A percentile compares a stretch with the other conserved stretches of the same genome.
Conservation (phyloP, 345 rosid genomes). For the Eucalyptus melliodora region DNA sequence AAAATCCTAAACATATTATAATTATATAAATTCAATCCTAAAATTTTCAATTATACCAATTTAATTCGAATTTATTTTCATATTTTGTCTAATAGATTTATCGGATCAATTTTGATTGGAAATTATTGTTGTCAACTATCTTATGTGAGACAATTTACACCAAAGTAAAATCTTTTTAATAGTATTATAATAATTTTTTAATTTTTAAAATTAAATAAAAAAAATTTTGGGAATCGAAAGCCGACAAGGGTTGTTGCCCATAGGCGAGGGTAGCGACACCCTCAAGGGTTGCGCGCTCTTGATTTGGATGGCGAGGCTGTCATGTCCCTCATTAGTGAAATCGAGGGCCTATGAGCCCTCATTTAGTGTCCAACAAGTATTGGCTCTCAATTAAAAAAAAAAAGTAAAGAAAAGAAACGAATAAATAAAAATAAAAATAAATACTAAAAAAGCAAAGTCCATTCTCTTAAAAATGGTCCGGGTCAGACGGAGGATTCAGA, state of each 20-base stretch:
- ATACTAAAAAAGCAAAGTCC: not conserved
- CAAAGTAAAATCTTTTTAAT: accelerated
- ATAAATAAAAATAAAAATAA: too few relatives aligned
- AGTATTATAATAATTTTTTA: not conserved
- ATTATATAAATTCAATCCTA: not conserved
- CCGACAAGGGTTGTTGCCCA: not conserved
- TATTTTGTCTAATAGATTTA: not conserved
- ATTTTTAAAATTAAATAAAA: too few relatives aligned
- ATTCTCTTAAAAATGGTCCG: too few relatives aligned
- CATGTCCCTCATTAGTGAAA: not conserved
- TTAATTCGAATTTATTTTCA: not conserved
- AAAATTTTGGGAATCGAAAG: accelerated
- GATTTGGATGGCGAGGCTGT: not conserved
- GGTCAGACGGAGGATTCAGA: too few relatives aligned
- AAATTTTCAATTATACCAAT: not conserved
- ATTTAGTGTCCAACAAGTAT: not conserved
- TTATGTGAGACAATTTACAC: not conserved
- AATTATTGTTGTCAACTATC: not conserved
- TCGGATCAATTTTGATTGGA: accelerated
- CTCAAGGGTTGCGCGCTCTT: accelerated
- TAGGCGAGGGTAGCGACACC: accelerated
- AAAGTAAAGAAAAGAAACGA: accelerated
- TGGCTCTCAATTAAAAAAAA: not conserved
- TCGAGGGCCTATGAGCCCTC: not conserved
- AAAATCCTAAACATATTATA: not conserved